Evolutionary conservation across 805 yeast species (phyloP), one percentile per base, ranked within the genome.

Genomic region (Ogataea henricii): DNA sequence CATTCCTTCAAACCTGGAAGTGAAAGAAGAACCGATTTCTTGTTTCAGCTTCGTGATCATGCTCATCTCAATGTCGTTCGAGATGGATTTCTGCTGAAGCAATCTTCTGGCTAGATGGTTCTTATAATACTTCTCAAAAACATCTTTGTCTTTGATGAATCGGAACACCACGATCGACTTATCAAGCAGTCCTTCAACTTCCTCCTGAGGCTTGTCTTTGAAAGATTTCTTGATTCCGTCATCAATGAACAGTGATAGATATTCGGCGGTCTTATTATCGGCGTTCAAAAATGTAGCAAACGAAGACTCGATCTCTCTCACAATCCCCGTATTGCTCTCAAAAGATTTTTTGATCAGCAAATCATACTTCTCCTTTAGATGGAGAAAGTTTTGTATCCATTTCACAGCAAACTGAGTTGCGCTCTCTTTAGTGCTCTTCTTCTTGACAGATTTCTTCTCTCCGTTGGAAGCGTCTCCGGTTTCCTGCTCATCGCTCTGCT

Each of bases 1-100:
- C 97, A 91, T 91, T 36, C 88, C 89, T 60, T 89, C 90, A 26
- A 91, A 72, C 56, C 86, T 86, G 3, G 87, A 79, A 0, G 96
- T 82, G 45, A 88, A 86, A 0, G 89, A 77, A 2, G 87, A 76
- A 0, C 97, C 96, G 59, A 87, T 76, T 60, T 88, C 96, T 54
- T 81, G 83, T 54, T 84, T 81, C 32, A 90, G 69, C 56, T 80
- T 81, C 1, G 82, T 72, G 17, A 90, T 81, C 63, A 89, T 72
- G 22, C 72, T 68, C 60, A 83, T 82, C 63, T 90, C 97, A 3
- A 85, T 67, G 49, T 88, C 92, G 40, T 74, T 66, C 2, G 79
- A 71, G 41, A 66, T 52, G 9, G 69, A 68, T 55, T 65, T 69
- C 54, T 73, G 72, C 47, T 80, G 75, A 32, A 85, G 62, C 35